Evolutionary conservation across 306 rosid species (phyloP).

Genomic region (Vigna nakashimae): DNA sequence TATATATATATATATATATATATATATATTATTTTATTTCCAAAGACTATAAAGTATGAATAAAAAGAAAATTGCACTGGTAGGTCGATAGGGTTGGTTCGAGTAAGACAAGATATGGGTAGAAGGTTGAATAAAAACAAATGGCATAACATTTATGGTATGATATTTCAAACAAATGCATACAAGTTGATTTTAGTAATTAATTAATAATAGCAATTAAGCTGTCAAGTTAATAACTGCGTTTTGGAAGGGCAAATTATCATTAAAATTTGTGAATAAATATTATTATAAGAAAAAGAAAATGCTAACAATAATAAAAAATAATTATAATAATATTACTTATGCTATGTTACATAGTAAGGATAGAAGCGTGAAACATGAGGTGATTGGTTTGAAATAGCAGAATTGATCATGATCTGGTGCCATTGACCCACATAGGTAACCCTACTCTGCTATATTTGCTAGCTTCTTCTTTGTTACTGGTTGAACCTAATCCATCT

Average conservation of each 20-base stretch:
- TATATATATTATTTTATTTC: not conserved
- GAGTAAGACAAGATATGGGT: slow-evolving; percentile 43
- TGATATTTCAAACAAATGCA: slow-evolving; percentile 39
- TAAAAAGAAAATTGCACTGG: slow-evolving; percentile 36
- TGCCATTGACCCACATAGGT: slow-evolving; percentile 46
- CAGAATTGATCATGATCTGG: slow-evolving; percentile 38
- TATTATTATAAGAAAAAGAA: too few relatives aligned
- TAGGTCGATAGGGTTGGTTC: slow-evolving; percentile 39
- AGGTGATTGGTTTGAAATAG: slow-evolving; percentile 31
- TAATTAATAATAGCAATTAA: slow-evolving; percentile 36
- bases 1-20: too few relatives aligned
- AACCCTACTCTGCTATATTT: slow-evolving; percentile 12
- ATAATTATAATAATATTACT: not conserved
- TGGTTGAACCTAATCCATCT: slow-evolving; percentile 34
- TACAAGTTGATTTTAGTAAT: slow-evolving; percentile 37
- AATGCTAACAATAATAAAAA: not conserved
- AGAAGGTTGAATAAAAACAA: slow-evolving; percentile 40
- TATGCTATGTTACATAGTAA: not conserved
- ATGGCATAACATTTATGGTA: slow-evolving; percentile 12
- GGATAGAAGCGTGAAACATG: slow-evolving; percentile 34
- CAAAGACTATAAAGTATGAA: slow-evolving; percentile 12
- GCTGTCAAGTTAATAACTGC: slow-evolving; percentile 34
- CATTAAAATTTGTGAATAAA: too few relatives aligned
- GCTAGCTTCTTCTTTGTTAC: slow-evolving; percentile 27
- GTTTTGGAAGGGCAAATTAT: too few relatives aligned